Evolutionary conservation across 169 alveolate genomes (phyloP).

Genomic region (Plasmodium vinckei): DNA sequence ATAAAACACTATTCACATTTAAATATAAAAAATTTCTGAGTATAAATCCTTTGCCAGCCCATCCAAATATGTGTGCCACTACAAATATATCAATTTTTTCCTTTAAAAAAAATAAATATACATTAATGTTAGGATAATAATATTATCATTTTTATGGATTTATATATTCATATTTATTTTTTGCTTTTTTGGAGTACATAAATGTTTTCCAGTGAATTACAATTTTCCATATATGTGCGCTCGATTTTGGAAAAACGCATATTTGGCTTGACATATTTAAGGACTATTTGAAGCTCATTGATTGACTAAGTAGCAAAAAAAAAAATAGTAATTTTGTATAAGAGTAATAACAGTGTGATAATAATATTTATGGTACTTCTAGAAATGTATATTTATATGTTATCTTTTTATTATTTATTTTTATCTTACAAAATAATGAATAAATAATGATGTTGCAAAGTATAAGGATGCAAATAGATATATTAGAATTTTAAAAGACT

Average conservation of each 20-base stretch:
- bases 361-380: too few species aligned
- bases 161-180: constrained; percentile 5
- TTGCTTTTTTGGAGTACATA: constrained; percentile 13
- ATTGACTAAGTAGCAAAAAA: constrained; percentile 15
- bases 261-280: neutral
- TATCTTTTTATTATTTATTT: too few species aligned
- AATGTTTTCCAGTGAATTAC: constrained; percentile 16
- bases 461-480: too few species aligned
- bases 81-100: constrained; percentile 63
- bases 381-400: too few species aligned
- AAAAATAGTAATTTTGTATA: neutral
- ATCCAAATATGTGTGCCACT: constrained; percentile 39
- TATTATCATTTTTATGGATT: neutral
- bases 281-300: constrained; percentile 16
- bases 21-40: constrained; percentile 35
- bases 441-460: too few species aligned
- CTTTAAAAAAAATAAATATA: constrained; percentile 25
- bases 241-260: constrained; percentile 29
- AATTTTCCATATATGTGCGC: constrained; percentile 47
- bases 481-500: too few species aligned
- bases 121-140: neutral
- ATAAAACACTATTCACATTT: constrained; percentile 28
- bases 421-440: too few species aligned
- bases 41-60: constrained; percentile 25
- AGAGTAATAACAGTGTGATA: too few species aligned